These are phyloP conservation scores for Penicillium robsamsonii DNA, from an alignment of 495 filamentous ascomycete genomes.

Conservation along the genomic window DNA sequence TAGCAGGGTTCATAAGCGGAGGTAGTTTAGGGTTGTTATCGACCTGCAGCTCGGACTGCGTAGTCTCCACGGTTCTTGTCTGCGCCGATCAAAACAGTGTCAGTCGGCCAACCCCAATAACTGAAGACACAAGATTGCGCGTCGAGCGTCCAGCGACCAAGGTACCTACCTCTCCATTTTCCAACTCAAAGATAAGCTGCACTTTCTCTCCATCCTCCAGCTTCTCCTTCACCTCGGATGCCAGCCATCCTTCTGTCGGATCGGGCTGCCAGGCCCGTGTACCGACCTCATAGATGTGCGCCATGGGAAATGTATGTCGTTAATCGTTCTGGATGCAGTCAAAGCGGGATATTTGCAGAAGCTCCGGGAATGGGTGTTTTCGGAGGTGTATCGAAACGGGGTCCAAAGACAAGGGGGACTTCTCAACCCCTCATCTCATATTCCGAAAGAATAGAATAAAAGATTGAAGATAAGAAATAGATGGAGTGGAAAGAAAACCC, in stretches of 20 bases:
- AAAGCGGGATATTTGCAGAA: slow-evolving; percentile 5
- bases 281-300: slow-evolving; percentile 94
- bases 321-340: slow-evolving; percentile 11
- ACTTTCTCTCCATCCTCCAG: slow-evolving; percentile 80
- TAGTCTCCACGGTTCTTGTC: slow-evolving; percentile 80
- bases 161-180: slow-evolving; percentile 87
- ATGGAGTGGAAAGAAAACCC: slow-evolving; percentile 20
- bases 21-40: slow-evolving; percentile 71
- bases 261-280: slow-evolving; percentile 99
- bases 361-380: slow-evolving; percentile 1
- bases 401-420: slow-evolving; percentile 33
- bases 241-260: slow-evolving; percentile 90
- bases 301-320: slow-evolving; percentile 48
- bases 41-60: slow-evolving; percentile 71
- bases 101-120: slow-evolving; percentile 13
- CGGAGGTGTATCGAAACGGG: slow-evolving; percentile 9
- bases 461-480: slow-evolving; percentile 8
- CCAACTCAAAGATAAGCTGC: slow-evolving; percentile 77
- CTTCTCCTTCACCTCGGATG: slow-evolving; percentile 91
- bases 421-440: slow-evolving; percentile 34
- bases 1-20: slow-evolving; percentile 95
- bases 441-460: slow-evolving; percentile 22
- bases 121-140: not conserved
- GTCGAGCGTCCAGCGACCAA: not conserved
- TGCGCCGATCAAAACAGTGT: slow-evolving; percentile 35